These are phyloP conservation scores for Zychaea mexicana DNA, from an alignment of 371 early-diverging fungal species.

Conservation along the genomic window DNA sequence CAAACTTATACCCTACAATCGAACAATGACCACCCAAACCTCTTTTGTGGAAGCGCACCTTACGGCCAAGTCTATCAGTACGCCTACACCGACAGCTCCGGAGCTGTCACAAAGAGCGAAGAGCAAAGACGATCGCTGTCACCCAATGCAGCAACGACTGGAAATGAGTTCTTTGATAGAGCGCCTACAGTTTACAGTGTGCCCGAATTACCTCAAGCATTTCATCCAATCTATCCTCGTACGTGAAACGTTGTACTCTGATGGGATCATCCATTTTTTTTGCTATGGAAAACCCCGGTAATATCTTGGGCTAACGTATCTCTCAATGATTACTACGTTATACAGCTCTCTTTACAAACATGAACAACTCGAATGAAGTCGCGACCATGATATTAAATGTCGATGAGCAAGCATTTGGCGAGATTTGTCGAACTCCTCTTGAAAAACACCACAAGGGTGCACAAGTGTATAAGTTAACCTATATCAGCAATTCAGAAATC, in stretches of 20 bases:
- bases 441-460: conserved; percentile 29
- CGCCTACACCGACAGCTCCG: conserved; percentile 23
- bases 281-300: too few species aligned
- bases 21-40: conserved; percentile 30
- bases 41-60: conserved; percentile 43
- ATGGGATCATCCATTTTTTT: too few species aligned
- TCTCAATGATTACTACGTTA: neutral
- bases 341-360: conserved; percentile 24
- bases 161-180: conserved; percentile 60
- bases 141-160: conserved; percentile 36
- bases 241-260: too few species aligned
- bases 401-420: conserved; percentile 32
- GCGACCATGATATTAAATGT: conserved; percentile 51
- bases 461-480: conserved; percentile 38
- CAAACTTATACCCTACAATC: conserved; percentile 26
- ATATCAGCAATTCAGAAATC: conserved; percentile 46
- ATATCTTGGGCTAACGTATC: too few species aligned
- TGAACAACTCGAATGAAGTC: conserved; percentile 40
- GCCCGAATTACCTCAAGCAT: conserved; percentile 58
- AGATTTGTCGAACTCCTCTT: conserved; percentile 27
- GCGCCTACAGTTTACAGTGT: conserved; percentile 39
- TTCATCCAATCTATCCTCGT: conserved; percentile 47
- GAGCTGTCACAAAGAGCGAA: conserved; percentile 20
- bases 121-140: conserved; percentile 36
- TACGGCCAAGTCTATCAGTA: conserved; percentile 37